phyloP scores from a whole-genome alignment of 2,329 filamentous ascomycete species.

The Aureobasidium mangrovei region DNA sequence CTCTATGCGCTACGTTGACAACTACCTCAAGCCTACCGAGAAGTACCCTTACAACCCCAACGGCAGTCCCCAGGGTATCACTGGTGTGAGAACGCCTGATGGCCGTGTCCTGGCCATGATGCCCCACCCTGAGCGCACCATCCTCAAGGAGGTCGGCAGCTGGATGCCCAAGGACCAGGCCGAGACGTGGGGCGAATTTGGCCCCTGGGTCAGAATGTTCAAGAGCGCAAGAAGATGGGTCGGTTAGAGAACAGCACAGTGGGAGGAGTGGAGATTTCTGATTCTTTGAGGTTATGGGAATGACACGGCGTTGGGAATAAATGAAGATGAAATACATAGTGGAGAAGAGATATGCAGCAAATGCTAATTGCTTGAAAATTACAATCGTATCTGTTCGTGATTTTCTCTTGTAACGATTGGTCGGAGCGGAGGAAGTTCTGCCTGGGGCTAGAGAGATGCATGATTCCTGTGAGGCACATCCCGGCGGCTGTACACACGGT shows the following conservation, averaged over 20 bases:
- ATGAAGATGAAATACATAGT: neutral
- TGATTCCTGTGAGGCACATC: too few species aligned
- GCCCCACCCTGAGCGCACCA: conserved; percentile 88
- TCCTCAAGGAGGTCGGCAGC: conserved; percentile 68
- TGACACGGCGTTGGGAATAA: neutral
- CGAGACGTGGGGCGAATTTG: conserved; percentile 67
- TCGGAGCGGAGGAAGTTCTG: too few species aligned
- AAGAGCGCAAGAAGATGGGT: conserved; percentile 84
- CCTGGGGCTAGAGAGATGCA: too few species aligned
- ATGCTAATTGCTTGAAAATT: neutral
- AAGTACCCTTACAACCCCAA: conserved; percentile 86
- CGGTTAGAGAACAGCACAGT: conserved; percentile 33
- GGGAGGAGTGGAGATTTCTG: neutral
- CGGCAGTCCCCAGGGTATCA: conserved; percentile 72
- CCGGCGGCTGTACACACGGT: too few species aligned
- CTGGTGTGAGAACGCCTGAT: conserved; percentile 67
- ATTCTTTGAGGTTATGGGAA: neutral
- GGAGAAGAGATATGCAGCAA: neutral
- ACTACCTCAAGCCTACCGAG: conserved; percentile 65
- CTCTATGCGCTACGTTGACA: conserved; percentile 78
- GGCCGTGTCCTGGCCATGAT: conserved; percentile 81
- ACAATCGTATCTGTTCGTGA: too few species aligned
- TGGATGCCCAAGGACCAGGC: conserved; percentile 57
- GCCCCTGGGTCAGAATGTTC: conserved; percentile 81
- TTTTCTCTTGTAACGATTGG: too few species aligned